Evolutionary conservation across 2,329 filamentous ascomycete species (phyloP), one percentile per base, ranked within the genome.

Genomic region (Aureobasidium sp.): DNA sequence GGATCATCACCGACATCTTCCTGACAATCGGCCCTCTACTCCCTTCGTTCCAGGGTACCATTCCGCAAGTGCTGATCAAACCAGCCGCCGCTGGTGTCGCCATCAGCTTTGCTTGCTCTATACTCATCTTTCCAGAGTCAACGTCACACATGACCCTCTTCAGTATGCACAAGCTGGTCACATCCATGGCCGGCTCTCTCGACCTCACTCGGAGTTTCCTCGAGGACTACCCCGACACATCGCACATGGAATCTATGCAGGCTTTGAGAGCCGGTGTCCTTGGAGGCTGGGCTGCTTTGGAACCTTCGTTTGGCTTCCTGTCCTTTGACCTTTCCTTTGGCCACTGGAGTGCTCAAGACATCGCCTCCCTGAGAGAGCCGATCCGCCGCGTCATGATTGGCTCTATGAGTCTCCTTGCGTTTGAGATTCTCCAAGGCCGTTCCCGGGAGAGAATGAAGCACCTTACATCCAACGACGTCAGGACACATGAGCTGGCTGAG

Each of bases 251-350:
- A 20, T 12, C 39, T 15, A 55, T 63, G 41, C 52, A 63, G 42
- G 53, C n/a, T 5, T 20, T 59, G 61, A 51, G 51, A 55, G 37
- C 55, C 11, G 52, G 52, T 6, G 27, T 63, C 5, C 47, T 63
- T n/a, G 61, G 52, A 29, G 45, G 61, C 9, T 63, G 61, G 61
- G 61, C 52, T 34, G 44, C 34, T 12, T 37, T 63, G 1, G 61
- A 63, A 6, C 61, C 61, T 11, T 27, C 51, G 6, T 57, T 62
- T 25, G 75, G 68, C 0, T 82, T 82, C 58, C 67, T 82, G 0
- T 78, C 76, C 0, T 66, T 82, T 0, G 79, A 82, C 63, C 71
- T 80, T 22, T 80, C 79, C 0, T 69, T 76, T 3, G 75, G 78
- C 1, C 69, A 74, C 2, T 82, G 79, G 79, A 75, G 70, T 17